These are phyloP conservation scores for Starmerella apicola DNA, from an alignment of 805 yeast species.

Conservation along the genomic window DNA sequence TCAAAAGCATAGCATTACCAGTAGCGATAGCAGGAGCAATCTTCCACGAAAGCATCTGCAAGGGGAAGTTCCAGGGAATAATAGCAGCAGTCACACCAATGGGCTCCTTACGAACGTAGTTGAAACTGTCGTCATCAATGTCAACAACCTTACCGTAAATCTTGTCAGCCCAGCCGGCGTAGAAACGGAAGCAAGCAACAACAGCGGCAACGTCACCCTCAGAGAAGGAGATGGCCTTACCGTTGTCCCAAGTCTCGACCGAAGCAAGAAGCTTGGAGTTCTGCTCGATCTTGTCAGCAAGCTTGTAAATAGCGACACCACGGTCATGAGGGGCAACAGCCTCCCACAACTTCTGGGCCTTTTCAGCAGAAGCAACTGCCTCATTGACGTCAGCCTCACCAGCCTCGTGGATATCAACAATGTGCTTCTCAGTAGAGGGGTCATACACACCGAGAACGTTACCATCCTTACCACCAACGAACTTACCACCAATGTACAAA, in stretches of 20 bases:
- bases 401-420: slow-evolving; percentile 64
- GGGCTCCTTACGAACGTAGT: slow-evolving; percentile 59
- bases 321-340: slow-evolving; percentile 53
- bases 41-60: slow-evolving; percentile 68
- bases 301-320: slow-evolving; percentile 47
- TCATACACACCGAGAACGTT: slow-evolving; percentile 51
- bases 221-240: slow-evolving; percentile 46
- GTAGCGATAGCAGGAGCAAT: slow-evolving; percentile 73
- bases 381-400: slow-evolving; percentile 63
- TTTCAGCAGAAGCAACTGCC: slow-evolving; percentile 78
- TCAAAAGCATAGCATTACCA: slow-evolving; percentile 61
- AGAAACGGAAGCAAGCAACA: slow-evolving; percentile 45
- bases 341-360: slow-evolving; percentile 67
- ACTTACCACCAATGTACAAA: slow-evolving; percentile 69
- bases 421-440: slow-evolving; percentile 65
- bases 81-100: slow-evolving; percentile 55
- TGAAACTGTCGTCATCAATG: slow-evolving; percentile 45
- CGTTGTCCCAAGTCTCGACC: slow-evolving; percentile 81
- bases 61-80: slow-evolving; percentile 64
- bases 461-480: slow-evolving; percentile 38
- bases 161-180: slow-evolving; percentile 69
- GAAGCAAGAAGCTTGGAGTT: slow-evolving; percentile 61
- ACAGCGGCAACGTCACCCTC: slow-evolving; percentile 44
- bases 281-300: slow-evolving; percentile 69
- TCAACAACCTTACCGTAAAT: slow-evolving; percentile 50